Evolutionary conservation across 2,329 filamentous ascomycete genomes (phyloP), one percentile per base, ranked within the genome.

Genomic region (Paecilomyces niveus): DNA sequence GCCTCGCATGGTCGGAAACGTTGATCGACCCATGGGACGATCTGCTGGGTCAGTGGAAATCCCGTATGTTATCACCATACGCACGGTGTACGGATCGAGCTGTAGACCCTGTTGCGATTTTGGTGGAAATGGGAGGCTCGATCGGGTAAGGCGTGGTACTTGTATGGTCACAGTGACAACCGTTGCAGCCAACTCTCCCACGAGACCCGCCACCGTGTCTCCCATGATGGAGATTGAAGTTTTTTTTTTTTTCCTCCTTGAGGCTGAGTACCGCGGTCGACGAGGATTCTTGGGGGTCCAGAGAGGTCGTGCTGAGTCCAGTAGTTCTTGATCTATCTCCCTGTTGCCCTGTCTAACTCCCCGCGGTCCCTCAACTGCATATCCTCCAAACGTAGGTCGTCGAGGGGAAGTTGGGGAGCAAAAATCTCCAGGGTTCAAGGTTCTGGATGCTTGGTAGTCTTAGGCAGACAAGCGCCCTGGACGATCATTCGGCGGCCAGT

Each of bases 401-500:
- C 13, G 35, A n/a, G n/a, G 35, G n/a, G 35, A n/a, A 39, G 35
- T 29, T 29, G 26, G 26, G 2, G 35, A n/a, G 18, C 39, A 9
- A 18, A 45, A 18, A 45, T 18, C 39, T 52, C 50, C 26, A 52
- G 50, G 50, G 21, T 52, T 29, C 50, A 29, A 52, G 50, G 50
- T 29, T 52, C 39, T 45, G 39, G 39, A 45, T 45, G 35, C 35
- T 15, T 45, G 35, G 35, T 5, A 45, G 35, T 7, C 35, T 45
- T n/a, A 45, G 35, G 39, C 39, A n/a, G 60, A 33, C 56, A 62
- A 65, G 61, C 53, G 59, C 57, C 21, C 52, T 50, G 59, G 61
- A 55, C 60, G 64, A 65, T 65, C 64, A 57, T 59, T 55, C 59
- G 61, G 59, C 61, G 61, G 62, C 62, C 61, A 61, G 59, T 50